Evolutionary conservation across 805 yeast species (phyloP).

Genomic region (Candida sanyiensis): DNA sequence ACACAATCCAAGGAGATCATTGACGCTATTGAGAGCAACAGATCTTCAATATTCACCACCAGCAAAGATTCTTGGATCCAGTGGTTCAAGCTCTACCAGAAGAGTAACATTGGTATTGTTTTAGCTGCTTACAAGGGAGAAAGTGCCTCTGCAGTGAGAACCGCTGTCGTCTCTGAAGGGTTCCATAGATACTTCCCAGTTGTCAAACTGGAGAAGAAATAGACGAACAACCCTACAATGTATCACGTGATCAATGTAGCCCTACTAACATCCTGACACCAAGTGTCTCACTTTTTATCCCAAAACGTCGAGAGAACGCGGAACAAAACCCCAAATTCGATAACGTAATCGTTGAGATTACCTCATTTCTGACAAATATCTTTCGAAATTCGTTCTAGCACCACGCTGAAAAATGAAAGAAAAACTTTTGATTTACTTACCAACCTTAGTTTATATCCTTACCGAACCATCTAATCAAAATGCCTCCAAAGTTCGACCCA

Average conservation of each 20-base stretch:
- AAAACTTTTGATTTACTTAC: background rate
- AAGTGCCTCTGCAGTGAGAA: background rate
- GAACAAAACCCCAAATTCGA: too few relatives aligned
- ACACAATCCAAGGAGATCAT: slow-evolving; percentile 1
- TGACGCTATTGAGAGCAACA: background rate
- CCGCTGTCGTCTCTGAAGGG: slow-evolving; percentile 25
- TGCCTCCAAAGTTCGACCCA: slow-evolving; percentile 99
- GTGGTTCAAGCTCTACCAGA: slow-evolving; percentile 28
- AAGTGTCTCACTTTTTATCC: background rate
- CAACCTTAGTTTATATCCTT: background rate
- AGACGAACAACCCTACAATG: background rate
- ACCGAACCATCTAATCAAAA: slow-evolving; percentile 29
- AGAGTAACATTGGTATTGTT: slow-evolving; percentile 27
- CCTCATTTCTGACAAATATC: slow-evolving; percentile 2
- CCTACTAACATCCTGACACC: slow-evolving; percentile 6
- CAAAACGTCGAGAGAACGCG: too few relatives aligned
- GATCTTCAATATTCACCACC: slow-evolving; percentile 16
- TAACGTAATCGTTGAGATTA: background rate
- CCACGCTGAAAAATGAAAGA: slow-evolving; percentile 8
- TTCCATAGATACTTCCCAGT: slow-evolving; percentile 46
- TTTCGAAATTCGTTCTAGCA: background rate
- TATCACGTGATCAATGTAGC: background rate
- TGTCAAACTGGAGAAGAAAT: slow-evolving; percentile 20
- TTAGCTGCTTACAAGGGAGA: slow-evolving; percentile 12
- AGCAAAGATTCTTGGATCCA: slow-evolving; percentile 26